Percentiles rank a stretch among this genome's conserved stretches.
These are phyloP conservation scores for Prosopis cineraria DNA, from an alignment of 306 rosid species.

Conservation along the genomic window DNA sequence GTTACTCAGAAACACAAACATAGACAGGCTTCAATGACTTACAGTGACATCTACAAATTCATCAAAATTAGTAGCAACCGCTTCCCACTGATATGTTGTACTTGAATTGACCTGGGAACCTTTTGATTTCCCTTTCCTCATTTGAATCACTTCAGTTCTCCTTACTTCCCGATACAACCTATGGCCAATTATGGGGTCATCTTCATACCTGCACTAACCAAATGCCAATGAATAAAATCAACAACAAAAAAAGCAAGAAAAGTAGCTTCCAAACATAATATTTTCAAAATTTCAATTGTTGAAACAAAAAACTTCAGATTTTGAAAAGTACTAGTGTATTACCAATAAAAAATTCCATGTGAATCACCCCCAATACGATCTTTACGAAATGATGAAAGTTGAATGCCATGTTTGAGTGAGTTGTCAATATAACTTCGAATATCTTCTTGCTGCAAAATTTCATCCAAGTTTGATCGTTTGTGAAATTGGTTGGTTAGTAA, in stretches of 20 bases:
- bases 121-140: conserved; percentile 71
- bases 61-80: conserved; percentile 90
- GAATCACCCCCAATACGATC: conserved; percentile 96
- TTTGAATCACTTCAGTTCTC: conserved; percentile 76
- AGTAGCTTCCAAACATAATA: conserved; percentile 25
- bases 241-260: background rate
- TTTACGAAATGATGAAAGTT: conserved; percentile 84
- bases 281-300: conserved; percentile 10
- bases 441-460: conserved; percentile 91
- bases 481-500: background rate
- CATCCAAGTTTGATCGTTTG: conserved; percentile 35
- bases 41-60: conserved; percentile 91
- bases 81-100: conserved; percentile 81
- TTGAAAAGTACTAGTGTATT: conserved; percentile 36
- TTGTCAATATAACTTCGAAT: conserved; percentile 82
- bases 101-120: conserved; percentile 75
- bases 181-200: conserved; percentile 79
- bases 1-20: background rate
- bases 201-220: conserved; percentile 78
- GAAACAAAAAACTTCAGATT: background rate
- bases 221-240: conserved; percentile 35
- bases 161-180: conserved; percentile 84
- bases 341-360: conserved; percentile 84
- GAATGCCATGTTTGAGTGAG: conserved; percentile 82
- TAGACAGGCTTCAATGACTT: conserved; percentile 48